Conservation (phyloP, 257 asterid species). For the Lithospermum erythrorhizon region DNA sequence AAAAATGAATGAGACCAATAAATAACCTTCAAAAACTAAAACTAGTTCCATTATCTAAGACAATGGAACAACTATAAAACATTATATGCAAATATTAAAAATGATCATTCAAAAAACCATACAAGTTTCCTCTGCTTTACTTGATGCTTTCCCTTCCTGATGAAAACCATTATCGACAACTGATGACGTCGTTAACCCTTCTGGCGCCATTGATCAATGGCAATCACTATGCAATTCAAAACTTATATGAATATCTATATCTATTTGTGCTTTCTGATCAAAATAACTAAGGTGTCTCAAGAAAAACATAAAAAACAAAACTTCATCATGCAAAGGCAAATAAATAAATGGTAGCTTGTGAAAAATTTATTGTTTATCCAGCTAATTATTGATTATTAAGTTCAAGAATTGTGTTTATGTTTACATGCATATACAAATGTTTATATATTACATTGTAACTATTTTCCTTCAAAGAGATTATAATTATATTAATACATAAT, state of each 20-base stretch:
- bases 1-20: not conserved
- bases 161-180: slow-evolving; percentile 62
- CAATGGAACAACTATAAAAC: not conserved
- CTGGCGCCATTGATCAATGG: slow-evolving; percentile 43
- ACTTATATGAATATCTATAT: not conserved
- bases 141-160: slow-evolving; percentile 34
- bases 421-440: too few relatives aligned
- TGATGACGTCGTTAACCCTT: slow-evolving; percentile 44
- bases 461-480: too few relatives aligned
- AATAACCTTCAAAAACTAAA: too few relatives aligned
- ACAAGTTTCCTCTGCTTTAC: too few relatives aligned
- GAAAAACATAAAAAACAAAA: not conserved
- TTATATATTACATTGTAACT: too few relatives aligned
- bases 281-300: not conserved
- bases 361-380: too few relatives aligned
- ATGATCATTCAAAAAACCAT: not conserved
- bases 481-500: too few relatives aligned
- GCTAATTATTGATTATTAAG: too few relatives aligned
- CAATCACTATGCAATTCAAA: slow-evolving; percentile 15
- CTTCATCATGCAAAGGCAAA: not conserved
- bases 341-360: slow-evolving; percentile 5
- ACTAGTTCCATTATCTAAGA: not conserved
- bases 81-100: not conserved
- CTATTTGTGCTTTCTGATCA: too few relatives aligned
- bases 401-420: too few relatives aligned